Evolutionary conservation across 2,329 filamentous ascomycete genomes (phyloP), one percentile per base, ranked within the genome.

Genomic region (Boeremia lycopersici): DNA sequence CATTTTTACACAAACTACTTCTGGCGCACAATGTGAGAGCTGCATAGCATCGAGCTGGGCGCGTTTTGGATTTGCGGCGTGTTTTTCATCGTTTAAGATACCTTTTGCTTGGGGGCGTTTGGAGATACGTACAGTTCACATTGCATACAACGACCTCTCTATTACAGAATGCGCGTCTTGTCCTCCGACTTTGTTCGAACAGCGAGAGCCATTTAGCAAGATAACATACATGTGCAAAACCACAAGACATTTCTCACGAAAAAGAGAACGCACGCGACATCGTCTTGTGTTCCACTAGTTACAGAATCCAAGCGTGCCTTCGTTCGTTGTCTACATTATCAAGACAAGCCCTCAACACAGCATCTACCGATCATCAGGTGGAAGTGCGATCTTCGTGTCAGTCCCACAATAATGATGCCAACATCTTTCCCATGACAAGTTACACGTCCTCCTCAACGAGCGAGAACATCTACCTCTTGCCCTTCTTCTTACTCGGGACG

Each of bases 1-100:
- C 93, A 89, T 74, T 97, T 96, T 71, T 96, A 97, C 70, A 91
- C 93, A 19, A 96, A 96, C 68, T 96, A 96, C 74, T 96, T 98
- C 71, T 99, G 95, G 95, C 84, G 91, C 68, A 93, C 87, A 28
- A 81, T 97, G 74, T 96, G 62, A 56, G 6, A 10, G 5, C 2
- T 17, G 19, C 15, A 6, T 13, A 6, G n/a, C 2, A 12, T 12
- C 8, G 10, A 28, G 8, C 6, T 17, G n/a, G n/a, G n/a, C 28
- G 23, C 25, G 23, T 23, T 6, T n/a, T 41, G 23, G 33, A 15
- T 19, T 35, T 26, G 33, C 4, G 15, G 17, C 12, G 17, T 38
- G 26, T 41, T 28, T 34, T 8, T 34, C 13, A 23, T 12, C 19
- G 5, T 45, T 40, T 45, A 34, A 51, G 48, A 51, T 51, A 51